Conservation (phyloP, 2,329 filamentous ascomycete genomes). For the Aspergillus floridensis region DNA sequence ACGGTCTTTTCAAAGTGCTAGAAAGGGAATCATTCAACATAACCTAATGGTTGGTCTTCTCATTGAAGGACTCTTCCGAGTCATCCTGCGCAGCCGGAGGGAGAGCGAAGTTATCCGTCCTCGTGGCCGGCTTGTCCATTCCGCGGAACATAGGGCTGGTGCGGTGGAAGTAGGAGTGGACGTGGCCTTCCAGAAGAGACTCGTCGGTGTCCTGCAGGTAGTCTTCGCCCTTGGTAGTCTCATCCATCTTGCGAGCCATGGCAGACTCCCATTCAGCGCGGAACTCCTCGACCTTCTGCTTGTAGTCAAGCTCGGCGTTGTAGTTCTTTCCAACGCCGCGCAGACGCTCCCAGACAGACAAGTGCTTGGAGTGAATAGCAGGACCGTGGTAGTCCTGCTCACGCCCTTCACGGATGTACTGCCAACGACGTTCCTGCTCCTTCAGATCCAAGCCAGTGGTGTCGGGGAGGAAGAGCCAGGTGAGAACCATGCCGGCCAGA, state of each 20-base stretch:
- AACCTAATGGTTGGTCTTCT: slow-evolving; percentile 22
- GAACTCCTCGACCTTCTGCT: slow-evolving; percentile 82
- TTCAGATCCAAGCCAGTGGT: slow-evolving; percentile 95
- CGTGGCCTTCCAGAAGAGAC: slow-evolving; percentile 49
- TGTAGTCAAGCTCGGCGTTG: slow-evolving; percentile 76
- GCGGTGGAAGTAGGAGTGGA: slow-evolving; percentile 55
- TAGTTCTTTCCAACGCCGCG: slow-evolving; percentile 77
- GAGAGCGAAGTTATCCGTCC: slow-evolving; percentile 33
- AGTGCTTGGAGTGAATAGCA: slow-evolving; percentile 82
- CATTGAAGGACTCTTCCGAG: slow-evolving; percentile 22
- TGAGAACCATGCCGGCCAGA: slow-evolving; percentile 78
- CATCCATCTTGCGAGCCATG: slow-evolving; percentile 49
- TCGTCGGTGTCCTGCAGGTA: slow-evolving; percentile 44
- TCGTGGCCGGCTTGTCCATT: slow-evolving; percentile 29
- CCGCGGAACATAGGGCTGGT: slow-evolving; percentile 47
- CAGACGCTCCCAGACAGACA: slow-evolving; percentile 83
- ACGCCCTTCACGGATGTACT: slow-evolving; percentile 75
- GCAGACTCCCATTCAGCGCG: slow-evolving; percentile 55
- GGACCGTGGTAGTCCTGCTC: slow-evolving; percentile 87
- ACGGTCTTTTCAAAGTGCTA: slow-evolving; percentile 8
- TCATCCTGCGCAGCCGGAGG: slow-evolving; percentile 34
- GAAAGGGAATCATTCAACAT: slow-evolving; percentile 10
- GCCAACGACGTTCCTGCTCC: slow-evolving; percentile 94
- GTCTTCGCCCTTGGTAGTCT: slow-evolving; percentile 44
- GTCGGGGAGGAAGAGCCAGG: slow-evolving; percentile 85